phyloP scores from a whole-genome alignment of 176 grass and related monocot genomes.

The Rhynchospora tenuis region DNA sequence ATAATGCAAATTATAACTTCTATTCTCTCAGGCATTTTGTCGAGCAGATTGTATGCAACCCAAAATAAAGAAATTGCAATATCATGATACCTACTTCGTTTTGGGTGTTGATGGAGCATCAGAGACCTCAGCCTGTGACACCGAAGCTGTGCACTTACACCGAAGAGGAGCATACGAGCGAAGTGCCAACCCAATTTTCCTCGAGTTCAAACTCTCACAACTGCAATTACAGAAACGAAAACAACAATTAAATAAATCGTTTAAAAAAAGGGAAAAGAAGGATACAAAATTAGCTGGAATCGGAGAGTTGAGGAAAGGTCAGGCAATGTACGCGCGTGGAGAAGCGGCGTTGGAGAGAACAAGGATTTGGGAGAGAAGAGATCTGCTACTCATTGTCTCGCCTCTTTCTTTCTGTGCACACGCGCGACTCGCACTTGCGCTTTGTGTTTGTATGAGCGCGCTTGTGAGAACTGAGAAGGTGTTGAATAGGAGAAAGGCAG shows the following conservation, averaged over 20 bases:
- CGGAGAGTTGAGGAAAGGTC: background rate
- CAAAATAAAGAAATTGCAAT: background rate
- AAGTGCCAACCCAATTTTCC: conserved; percentile 22
- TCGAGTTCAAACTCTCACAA: background rate
- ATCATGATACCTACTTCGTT: background rate
- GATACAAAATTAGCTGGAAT: background rate
- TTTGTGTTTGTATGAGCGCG: background rate
- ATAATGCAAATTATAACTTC: background rate
- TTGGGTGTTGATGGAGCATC: background rate
- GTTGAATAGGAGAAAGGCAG: background rate
- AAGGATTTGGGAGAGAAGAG: conserved; percentile 35
- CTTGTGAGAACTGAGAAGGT: background rate
- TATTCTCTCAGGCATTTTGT: conserved; percentile 5
- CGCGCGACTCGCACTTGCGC: background rate
- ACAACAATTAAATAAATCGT: background rate
- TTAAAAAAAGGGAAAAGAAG: background rate
- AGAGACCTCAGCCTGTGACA: conserved; percentile 13
- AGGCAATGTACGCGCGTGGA: conserved; percentile 7
- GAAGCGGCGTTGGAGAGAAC: conserved; percentile 15
- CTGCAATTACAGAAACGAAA: conserved; percentile 10
- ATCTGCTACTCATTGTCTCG: conserved; percentile 21
- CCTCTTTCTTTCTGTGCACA: background rate
- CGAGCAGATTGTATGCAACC: conserved; percentile 18
- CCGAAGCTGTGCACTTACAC: conserved; percentile 33
- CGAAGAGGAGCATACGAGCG: background rate